phyloP scores from a whole-genome alignment of 2,329 filamentous ascomycete genomes.

The Rutstroemia sydowiana region DNA sequence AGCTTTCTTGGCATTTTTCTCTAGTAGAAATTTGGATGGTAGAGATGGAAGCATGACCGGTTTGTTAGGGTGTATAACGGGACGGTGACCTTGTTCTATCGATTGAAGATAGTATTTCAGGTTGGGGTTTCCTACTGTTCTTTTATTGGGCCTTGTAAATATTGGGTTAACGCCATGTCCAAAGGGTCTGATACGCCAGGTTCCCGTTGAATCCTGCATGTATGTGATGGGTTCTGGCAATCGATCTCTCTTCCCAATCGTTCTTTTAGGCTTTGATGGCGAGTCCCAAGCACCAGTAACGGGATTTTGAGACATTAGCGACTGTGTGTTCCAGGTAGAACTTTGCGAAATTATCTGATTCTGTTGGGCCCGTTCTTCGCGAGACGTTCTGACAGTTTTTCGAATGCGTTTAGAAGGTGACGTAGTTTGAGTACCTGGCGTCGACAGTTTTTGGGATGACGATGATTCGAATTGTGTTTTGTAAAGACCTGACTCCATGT shows the following conservation, averaged over 20 bases:
- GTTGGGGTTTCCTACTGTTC: conserved; percentile 18
- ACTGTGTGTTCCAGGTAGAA: conserved; percentile 15
- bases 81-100: conserved; percentile 20
- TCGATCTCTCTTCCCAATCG: conserved; percentile 7
- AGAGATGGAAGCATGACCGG: conserved; percentile 15
- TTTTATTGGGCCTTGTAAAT: conserved; percentile 21
- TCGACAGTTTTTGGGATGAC: neutral
- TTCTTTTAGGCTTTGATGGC: neutral
- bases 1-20: neutral
- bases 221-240: conserved; percentile 28
- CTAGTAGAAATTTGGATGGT: conserved; percentile 15
- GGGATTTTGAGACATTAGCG: conserved; percentile 19
- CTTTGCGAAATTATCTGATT: neutral
- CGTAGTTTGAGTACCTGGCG: neutral
- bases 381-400: neutral
- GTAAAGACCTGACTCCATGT: neutral
- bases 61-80: conserved; percentile 20
- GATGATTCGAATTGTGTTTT: neutral
- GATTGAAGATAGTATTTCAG: conserved; percentile 17
- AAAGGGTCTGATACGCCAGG: conserved; percentile 27
- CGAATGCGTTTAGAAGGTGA: neutral
- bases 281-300: conserved; percentile 26
- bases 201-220: conserved; percentile 24
- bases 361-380: conserved; percentile 10
- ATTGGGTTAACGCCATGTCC: conserved; percentile 29